These are phyloP conservation scores for Microbotryomycetes sp. DNA, from an alignment of 1,284 basidiomycete genomes.

Conservation along the genomic window DNA sequence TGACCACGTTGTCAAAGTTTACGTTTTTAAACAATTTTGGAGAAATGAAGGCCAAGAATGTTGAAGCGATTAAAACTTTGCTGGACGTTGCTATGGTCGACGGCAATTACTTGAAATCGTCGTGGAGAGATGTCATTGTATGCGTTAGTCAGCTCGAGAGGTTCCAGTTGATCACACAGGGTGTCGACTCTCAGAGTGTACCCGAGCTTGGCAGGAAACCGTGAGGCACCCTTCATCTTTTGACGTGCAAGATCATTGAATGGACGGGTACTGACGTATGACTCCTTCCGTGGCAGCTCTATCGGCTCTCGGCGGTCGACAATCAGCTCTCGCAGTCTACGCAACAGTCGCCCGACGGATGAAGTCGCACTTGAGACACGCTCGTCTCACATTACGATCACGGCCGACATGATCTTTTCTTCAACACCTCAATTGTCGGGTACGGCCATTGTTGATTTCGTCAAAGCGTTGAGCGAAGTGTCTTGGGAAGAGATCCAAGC, in stretches of 20 bases:
- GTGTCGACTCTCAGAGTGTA: slow-evolving; percentile 59
- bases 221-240: slow-evolving; percentile 47
- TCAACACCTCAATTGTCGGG: slow-evolving; percentile 89
- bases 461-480: slow-evolving; percentile 89
- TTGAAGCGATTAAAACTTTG: slow-evolving; percentile 92
- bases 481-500: slow-evolving; percentile 99
- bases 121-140: slow-evolving; percentile 91
- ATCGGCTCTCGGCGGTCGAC: slow-evolving; percentile 17
- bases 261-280: background rate
- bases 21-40: slow-evolving; percentile 93
- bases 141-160: slow-evolving; percentile 95
- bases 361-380: slow-evolving; percentile 95
- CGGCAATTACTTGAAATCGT: slow-evolving; percentile 85
- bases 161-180: slow-evolving; percentile 87
- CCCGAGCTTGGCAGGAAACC: slow-evolving; percentile 72
- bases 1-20: slow-evolving; percentile 94
- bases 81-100: slow-evolving; percentile 88
- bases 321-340: slow-evolving; percentile 13
- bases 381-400: slow-evolving; percentile 95
- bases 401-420: slow-evolving; percentile 98
- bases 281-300: background rate
- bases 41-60: slow-evolving; percentile 97
- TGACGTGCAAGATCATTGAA: background rate
- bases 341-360: slow-evolving; percentile 60
- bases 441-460: slow-evolving; percentile 96